Base-by-base conservation (phyloP, 2,329 filamentous ascomycete genomes). In the Sphaerostilbella broomeana region DNA sequence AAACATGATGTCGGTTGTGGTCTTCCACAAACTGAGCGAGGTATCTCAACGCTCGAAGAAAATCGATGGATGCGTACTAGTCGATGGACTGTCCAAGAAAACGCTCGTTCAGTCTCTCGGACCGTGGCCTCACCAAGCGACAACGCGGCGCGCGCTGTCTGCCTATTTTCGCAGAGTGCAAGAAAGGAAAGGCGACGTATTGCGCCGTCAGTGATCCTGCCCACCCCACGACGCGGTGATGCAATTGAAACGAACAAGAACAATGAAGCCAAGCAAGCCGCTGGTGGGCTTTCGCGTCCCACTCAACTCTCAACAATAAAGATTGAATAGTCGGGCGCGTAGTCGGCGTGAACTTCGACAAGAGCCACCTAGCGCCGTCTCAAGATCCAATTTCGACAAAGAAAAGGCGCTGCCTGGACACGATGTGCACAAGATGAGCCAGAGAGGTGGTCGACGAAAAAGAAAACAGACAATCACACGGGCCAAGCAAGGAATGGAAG, bases 1-100 rank as follows among this genome's bases (percentile, higher is more conserved):
- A 42, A 63, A 62, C 62, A 65, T 65, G 39, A 22, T 29, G 41
- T 8, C 34, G 26, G 20, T 35, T 15, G 31, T 30, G 20, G 16
- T 35, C 25, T 18, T 31, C 27, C 19, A 21, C 25, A 17, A 15
- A 35, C 29, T 36, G 19, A 33, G 39, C 12, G 28, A n/a, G n/a
- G n/a, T n/a, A n/a, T n/a, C n/a, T n/a, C n/a, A n/a, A n/a, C 33
- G 33, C 41, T 33, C 28, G 42, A 38, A 32, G 42, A 35, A 42
- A 31, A 42, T 38, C 33, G 37, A 46, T 42, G 34, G 32, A 38
- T 16, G 11, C 15, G 25, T 24, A 19, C 27, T 12, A 33, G 40
- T 22, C 38, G 24, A 31, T 22, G 28, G 26, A 21, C 20, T 28
- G 31, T n/a, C 19, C 16, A 17, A 36, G 13, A 27, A 17, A 18